These are phyloP conservation scores for Cutaneotrichosporon sp. DNA, from an alignment of 1,284 basidiomycete genomes.

Conservation along the genomic window DNA sequence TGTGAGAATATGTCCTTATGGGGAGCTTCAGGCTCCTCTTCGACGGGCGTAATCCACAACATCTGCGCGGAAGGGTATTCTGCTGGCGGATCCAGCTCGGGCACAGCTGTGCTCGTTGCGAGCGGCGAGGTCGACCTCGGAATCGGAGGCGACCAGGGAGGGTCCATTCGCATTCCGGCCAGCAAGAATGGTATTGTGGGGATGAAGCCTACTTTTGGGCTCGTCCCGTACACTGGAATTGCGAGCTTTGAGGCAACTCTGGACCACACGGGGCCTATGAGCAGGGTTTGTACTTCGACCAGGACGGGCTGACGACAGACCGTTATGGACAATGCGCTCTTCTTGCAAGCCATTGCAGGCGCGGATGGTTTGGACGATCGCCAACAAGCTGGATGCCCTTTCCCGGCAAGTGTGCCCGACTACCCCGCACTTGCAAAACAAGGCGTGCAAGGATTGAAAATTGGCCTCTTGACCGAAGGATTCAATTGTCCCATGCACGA, in stretches of 20 bases:
- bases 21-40: slow-evolving; percentile 19
- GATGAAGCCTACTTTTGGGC: slow-evolving; percentile 54
- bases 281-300: slow-evolving; percentile 9
- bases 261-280: slow-evolving; percentile 47
- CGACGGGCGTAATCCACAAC: slow-evolving; percentile 49
- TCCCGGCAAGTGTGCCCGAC: slow-evolving; percentile 47
- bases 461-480: slow-evolving; percentile 52
- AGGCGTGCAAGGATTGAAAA: slow-evolving; percentile 45
- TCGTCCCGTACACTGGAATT: slow-evolving; percentile 55
- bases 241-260: slow-evolving; percentile 49
- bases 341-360: slow-evolving; percentile 53
- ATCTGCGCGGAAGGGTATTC: slow-evolving; percentile 52
- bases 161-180: slow-evolving; percentile 52
- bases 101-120: slow-evolving; percentile 52
- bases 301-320: slow-evolving; percentile 25
- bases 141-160: slow-evolving; percentile 55
- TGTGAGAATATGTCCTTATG: slow-evolving; percentile 38
- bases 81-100: slow-evolving; percentile 52
- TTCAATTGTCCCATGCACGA: slow-evolving; percentile 44
- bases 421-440: slow-evolving; percentile 35
- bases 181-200: slow-evolving; percentile 54
- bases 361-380: slow-evolving; percentile 54
- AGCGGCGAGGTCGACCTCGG: slow-evolving; percentile 51
- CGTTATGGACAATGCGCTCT: slow-evolving; percentile 51
- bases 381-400: slow-evolving; percentile 51